Evolutionary conservation across 768 basidiomycete genomes (phyloP), one percentile per base, ranked within the genome.

Genomic region (Pleurotus tuber-regium): DNA sequence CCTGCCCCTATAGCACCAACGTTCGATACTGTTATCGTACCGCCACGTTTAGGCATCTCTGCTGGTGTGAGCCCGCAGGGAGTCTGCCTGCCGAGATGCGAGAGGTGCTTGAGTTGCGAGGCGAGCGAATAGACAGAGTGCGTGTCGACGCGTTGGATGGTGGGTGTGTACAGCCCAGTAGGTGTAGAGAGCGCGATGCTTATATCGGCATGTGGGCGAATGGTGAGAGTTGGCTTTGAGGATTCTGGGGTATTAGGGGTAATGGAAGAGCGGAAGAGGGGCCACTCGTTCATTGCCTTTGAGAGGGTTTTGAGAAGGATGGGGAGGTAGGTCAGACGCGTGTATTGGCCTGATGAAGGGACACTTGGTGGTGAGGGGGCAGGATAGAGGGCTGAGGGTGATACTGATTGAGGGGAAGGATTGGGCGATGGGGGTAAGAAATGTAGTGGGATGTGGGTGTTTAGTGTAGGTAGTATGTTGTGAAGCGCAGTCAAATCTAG

Each of bases 161-260:
- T 86, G 0, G 92, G 91, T 0, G 89, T 87, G 68, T 91, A 92
- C 35, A 94, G 79, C 1, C 91, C 91, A 2, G 87, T 86, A 0
- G 87, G 85, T 0, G 89, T 92, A 3, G 87, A 86, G 11, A 95
- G 74, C 0, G 87, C 92, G 44, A 93, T 71, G 33, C 72, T 72
- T 61, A 95, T 85, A 68, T 92, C 90, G 3, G 89, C 78, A 47
- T 77, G 75, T 11, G 85, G 83, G 18, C 91, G 88, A 52, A 93
- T 63, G 2, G 83, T 87, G 6, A 92, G 70, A 0, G 82, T 81
- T 0, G 88, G 88, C 63, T 85, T 91, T 4, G 65, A 38, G 2
- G 60, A 43, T 19, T 61, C 52, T 7, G 61, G 24, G 38, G 57
- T 26, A 19, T 60, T 30, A 0, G 77, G 76, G 0, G 85, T 82